Base-by-base conservation (phyloP, 2,329 filamentous ascomycete genomes). In the Monilinia fructigena region DNA sequence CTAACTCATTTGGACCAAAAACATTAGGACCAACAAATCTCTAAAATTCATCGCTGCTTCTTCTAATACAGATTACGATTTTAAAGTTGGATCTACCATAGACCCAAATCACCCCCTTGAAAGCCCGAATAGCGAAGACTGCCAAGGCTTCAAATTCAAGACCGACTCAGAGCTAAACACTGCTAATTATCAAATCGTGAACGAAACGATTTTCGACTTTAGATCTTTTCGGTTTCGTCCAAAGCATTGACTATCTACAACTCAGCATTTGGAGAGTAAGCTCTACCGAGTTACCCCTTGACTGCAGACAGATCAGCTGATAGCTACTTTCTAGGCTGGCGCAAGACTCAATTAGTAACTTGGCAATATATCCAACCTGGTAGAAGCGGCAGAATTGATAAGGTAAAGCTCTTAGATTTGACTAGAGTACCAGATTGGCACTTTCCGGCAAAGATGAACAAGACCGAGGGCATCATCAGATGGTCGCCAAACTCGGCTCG, bases 401-500 rank as follows among this genome's bases (percentile, higher is more conserved):
- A 23, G 52, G 11, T 63, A 3, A 47, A 59, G 23, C 23, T 52
- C 10, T 31, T 26, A 28, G 38, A 50, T 23, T 40, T 14, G 38
- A 16, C 10, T 5, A 52, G 18, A 61, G 47, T 35, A 45, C 31
- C n/a, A 45, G 42, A 50, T 45, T 40, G 18, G 55, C 31, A 31
- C 35, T 65, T 55, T 20, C 63, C 31, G 0, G 23, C 20, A 58
- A 52, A 45, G 2, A 65, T 65, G 63, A 48, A 65, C 35, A 73
- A 73, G 53, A 74, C 73, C 42, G 75, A 77, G 35, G 87, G 87
- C 35, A 81, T 89, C 66, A 83, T 89, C 73, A 86, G 86, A 74
- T 89, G 87, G 87, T 89, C 86, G 28, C 84, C 86, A 60, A 86
- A 85, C 69, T 79, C 83, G 23, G 77, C 78, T 16, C 79, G 82